Evolutionary conservation across 169 alveolate species (phyloP), one percentile per base, ranked within the genome.

Genomic region (Babesia bigemina): DNA sequence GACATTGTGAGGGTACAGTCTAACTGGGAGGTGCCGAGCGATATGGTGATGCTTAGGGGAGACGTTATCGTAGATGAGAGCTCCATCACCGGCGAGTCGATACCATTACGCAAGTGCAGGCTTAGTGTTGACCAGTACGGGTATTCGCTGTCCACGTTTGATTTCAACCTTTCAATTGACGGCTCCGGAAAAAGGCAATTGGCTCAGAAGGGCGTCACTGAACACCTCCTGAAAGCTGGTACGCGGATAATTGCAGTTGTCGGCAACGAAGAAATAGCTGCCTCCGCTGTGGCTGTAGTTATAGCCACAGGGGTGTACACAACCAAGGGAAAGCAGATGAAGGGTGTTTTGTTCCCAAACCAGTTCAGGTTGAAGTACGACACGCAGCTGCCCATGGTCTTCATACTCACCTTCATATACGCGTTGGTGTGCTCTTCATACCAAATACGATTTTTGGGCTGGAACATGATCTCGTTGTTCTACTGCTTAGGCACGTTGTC

Each of bases 261-360:
- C 22, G 91, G 91, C 28, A 71, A 74, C 33, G 75, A 86, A 56
- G 92, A 90, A 21, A 78, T 67, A 24, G 73, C 87, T n/a, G 84
- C 77, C 22, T 73, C 85, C 28, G 86, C 90, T 21, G 90, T 83
- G 39, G 97, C 94, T n/a, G 93, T 96, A 29, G 98, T 96, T 4
- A 92, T 93, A 24, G 93, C 95, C 59, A 96, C 97, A 0, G 96
- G 97, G 39, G 94, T 91, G 75, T 89, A 81, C 56, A 96, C 99
- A 2, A 88, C 95, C 22, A 95, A 96, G 91, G 99, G 99, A 0
- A 93, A 91, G 67, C 92, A 95, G 56, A 94, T 96, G 81, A 92
- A 97, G 81, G 94, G 96, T 65, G 96, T 96, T 57, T 86, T 95
- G 28, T 94, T 91, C 72, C 99, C 98, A 42, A 96, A 93, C 57